Evolutionary conservation across 179 eudicot genomes (phyloP), one percentile per base, ranked within the genome.

Genomic region (Camellia oleifera): DNA sequence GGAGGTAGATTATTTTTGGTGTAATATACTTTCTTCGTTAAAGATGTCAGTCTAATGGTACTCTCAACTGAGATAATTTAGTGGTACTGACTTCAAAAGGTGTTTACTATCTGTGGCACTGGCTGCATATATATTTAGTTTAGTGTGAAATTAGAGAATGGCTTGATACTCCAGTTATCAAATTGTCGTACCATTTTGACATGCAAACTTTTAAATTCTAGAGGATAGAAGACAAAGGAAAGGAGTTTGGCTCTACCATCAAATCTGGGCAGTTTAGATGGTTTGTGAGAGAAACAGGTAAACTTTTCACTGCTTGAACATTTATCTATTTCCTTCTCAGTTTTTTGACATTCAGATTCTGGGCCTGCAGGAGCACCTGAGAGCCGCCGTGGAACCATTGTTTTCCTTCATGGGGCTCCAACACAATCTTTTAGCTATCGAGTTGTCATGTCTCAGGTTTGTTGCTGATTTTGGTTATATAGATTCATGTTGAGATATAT

Each of bases 231-330:
- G 98, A 90, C 83, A 96, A 92, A 83, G 99, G 99, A 68, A 96
- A 86, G 86, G 99, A 94, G 0, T 96, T 87, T 81, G 99, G 99
- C 14, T 88, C 90, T 20, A 85, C 81, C 81, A 81, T 92, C 64
- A 90, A 88, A 86, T 91, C 94, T 26, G 99, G 99, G 79, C 89
- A 85, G 15, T 85, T 92, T 75, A 82, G 83, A 62, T 96, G 99
- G 99, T 96, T 96, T 86, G 98, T 96, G 53, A 91, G 99, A 88
- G 97, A 96, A 89, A 96, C 99, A 86, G 99, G 99, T 96, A 84
- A 75, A 42, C 14, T 64, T 23, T 0, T 5, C 64, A 14, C 32
- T 54, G 18, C 42, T n/a, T 20, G 42, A 8, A 66, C 54, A 77
- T 63, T 17, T 65, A 32, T 60, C 4, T 45, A 13, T 60, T 53